Evolutionary conservation across 768 basidiomycete genomes (phyloP), one percentile per base, ranked within the genome.

Genomic region (Amanita molliuscula): DNA sequence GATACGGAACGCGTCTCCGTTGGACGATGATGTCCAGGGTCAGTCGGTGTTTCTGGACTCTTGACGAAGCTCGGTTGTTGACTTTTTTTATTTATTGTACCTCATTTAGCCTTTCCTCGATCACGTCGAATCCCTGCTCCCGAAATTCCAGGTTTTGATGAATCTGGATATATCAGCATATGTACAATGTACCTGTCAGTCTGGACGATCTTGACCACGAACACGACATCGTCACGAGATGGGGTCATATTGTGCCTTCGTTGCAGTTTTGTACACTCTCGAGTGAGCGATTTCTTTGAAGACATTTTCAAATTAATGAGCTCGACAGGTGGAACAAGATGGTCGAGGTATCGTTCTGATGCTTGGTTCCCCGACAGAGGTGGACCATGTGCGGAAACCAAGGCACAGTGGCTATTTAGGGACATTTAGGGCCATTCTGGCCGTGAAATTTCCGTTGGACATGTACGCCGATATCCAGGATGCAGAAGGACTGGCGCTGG

Each of bases 1-100:
- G 21, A 47, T 56, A 26, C 48, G 47, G 29, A 54, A 47, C 44
- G 48, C 52, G 26, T 50, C 42, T 50, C 38, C 48, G 6, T 42
- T 42, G 7, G 28, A 41, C 25, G 21, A 45, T n/a, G 37, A 50
- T 50, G 31, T 43, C 38, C 29, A 50, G 43, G 43, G 33, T 49
- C 36, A 10, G 54, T 55, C 4, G 18, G 50, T 47, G 6, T 36
- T 28, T 16, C 31, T 53, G 3, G 3, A 5, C 23, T 3, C 26
- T 44, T 41, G 21, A 10, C 37, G n/a, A 10, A 16, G 13, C 16
- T 10, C 13, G 29, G 10, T 18, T 8, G 34, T 13, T 52, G 47
- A n/a, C 18, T 6, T 52, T 40, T 44, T 18, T 16, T 33, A 2
- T 9, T 31, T 47, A 11, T 16, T 36, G 23, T 4, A 38, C 15